Base-by-base conservation (phyloP, 352 stramenopile genomes). In the Pythium periplocum region DNA sequence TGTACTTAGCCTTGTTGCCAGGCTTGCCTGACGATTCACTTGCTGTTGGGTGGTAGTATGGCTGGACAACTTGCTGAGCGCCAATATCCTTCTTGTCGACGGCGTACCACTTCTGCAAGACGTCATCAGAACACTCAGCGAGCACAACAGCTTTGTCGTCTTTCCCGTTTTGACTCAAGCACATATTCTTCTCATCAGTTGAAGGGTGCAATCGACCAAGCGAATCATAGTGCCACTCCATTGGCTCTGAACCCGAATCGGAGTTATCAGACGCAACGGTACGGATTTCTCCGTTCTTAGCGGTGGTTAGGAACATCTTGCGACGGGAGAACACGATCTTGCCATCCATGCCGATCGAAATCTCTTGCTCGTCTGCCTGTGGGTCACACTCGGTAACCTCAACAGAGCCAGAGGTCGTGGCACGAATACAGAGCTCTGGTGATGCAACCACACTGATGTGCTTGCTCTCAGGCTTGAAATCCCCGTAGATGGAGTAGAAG, bases 31-130 rank as follows among this genome's bases (percentile, higher is more conserved):
- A 69, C 2, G 57, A 56, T 31, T 64, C 46, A 17, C 45, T 46
- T 3, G 48, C 49, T 9, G 33, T 56, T 31, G 61, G 61, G 17
- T 56, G 61, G 31, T 68, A 68, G 51, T 58, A 68, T 26, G 17
- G 17, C 30, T 41, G 36, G 35, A 40, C 48, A 39, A 41, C 41
- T 33, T 45, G 47, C 10, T 47, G 54, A 17, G 10, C 45, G 39
- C 55, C 53, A 30, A 37, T 42, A n/a, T 62, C 55, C 3, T 62
- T 56, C 2, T 42, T 43, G 5, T 56, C 55, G 7, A 48, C 45
- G 2, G 55, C 41, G 44, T 48, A 53, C 55, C 55, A 62, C 3
- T 42, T 26, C 42, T 62, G 55, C 5, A 36, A 34, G 26, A 11
- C 7, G 7, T 4, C 32, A 31, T 57, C 55, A 41, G 12, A 44